These are phyloP conservation scores for Starmerella stigmatis DNA, from an alignment of 805 yeast species.

Conservation along the genomic window DNA sequence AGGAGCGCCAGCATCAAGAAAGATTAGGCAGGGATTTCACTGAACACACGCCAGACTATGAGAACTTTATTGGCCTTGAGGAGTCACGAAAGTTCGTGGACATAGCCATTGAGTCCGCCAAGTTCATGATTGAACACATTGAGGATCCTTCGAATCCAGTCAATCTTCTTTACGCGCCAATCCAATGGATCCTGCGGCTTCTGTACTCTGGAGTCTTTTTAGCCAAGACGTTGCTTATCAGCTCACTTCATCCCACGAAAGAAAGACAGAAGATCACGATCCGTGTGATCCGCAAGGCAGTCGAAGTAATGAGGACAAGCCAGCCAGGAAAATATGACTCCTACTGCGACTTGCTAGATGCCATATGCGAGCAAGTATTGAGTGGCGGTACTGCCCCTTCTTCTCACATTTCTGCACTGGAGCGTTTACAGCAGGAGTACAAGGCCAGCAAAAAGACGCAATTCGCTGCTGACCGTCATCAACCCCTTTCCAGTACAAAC, in stretches of 20 bases:
- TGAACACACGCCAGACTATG: neutral
- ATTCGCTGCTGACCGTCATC: too few relatives aligned
- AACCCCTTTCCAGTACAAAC: too few relatives aligned
- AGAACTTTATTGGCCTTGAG: neutral
- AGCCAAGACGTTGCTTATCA: constrained; percentile 57
- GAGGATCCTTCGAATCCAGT: constrained; percentile 44
- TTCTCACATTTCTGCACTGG: constrained; percentile 1
- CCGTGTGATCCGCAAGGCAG: neutral
- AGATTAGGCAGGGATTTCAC: neutral
- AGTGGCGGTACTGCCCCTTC: neutral
- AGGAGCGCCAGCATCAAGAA: neutral
- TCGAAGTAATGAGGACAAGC: neutral
- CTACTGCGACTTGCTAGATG: constrained; percentile 9
- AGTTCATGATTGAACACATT: constrained; percentile 62
- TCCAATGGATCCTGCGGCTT: constrained; percentile 77
- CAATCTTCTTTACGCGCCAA: constrained; percentile 72
- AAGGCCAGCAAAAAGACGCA: neutral
- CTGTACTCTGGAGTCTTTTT: constrained; percentile 84
- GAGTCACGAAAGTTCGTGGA: constrained; percentile 48
- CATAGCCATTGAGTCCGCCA: constrained; percentile 73
- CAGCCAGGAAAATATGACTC: neutral
- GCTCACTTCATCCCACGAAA: constrained; percentile 3
- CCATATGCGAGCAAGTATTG: constrained; percentile 3
- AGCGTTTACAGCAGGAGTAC: constrained; percentile 2
- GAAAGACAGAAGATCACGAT: constrained; percentile 5